These are phyloP conservation scores for Wickerhamomyces ciferrii DNA, from an alignment of 805 yeast genomes.

Conservation along the genomic window DNA sequence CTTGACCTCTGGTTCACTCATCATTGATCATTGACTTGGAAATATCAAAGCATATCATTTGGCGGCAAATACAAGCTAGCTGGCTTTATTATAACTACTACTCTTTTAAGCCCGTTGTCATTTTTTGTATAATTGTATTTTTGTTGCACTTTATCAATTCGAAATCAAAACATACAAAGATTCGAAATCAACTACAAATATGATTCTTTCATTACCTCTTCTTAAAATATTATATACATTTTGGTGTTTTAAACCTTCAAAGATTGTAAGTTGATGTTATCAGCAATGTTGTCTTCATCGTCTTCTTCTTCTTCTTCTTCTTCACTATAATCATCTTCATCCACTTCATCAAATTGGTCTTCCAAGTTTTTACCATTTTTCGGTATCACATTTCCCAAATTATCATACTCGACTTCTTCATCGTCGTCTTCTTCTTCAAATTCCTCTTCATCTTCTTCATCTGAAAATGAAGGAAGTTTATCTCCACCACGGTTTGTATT, in stretches of 20 bases:
- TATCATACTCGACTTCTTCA: conserved; percentile 19
- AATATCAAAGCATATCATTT: neutral
- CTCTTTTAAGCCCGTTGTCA: no score
- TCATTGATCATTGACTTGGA: neutral
- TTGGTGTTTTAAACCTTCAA: neutral
- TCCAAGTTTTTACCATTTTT: conserved; percentile 5
- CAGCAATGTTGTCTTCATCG: conserved; percentile 10
- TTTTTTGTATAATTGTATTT: neutral
- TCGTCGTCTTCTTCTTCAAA: conserved; percentile 14
- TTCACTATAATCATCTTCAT: conserved; percentile 5
- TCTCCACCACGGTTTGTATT: conserved; percentile 56
- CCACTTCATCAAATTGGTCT: conserved; percentile 5
- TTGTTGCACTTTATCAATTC: neutral
- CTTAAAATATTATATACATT: neutral
- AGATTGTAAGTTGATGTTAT: conserved; percentile 13
- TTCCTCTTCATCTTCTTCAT: conserved; percentile 20
- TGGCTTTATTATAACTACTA: no score
- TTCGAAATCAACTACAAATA: no score
- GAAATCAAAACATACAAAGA: no score
- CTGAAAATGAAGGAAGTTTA: conserved; percentile 13
- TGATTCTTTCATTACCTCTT: no score
- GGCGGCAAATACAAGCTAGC: no score
- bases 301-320: conserved; percentile 13
- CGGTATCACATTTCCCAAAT: conserved; percentile 19
- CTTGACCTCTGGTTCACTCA: neutral